Evolutionary conservation across 495 filamentous ascomycete species (phyloP), one percentile per base, ranked within the genome.

Genomic region (Daldinia concentrica): DNA sequence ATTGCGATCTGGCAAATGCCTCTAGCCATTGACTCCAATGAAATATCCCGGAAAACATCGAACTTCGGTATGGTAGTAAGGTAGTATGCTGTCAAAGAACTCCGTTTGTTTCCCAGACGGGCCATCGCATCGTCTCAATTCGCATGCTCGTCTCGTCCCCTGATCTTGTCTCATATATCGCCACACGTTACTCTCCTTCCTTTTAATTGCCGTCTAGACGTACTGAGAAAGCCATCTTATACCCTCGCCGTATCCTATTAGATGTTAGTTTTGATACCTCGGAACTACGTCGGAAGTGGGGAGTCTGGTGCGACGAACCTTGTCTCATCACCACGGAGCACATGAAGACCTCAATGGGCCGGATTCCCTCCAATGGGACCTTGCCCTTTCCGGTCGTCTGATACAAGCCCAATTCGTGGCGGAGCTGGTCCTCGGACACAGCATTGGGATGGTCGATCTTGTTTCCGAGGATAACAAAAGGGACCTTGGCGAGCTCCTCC

Each of bases 331-430:
- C 93, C 76, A 98, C 93, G 76, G 92, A 95, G 87, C 94, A 98
- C 95, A 98, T 97, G 83, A 98, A 98, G 57, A 98, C 91, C 87
- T 99, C 95, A 78, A 98, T 95, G 12, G 95, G 94, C 66, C 95
- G 86, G 81, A 97, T 96, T 27, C 92, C 92, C 84, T 99, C 95
- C 72, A 97, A 86, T 63, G 92, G 93, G 62, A 97, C 91, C 87
- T 95, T 98, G 81, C 94, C 95, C 88, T 99, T 98, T 72, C 96
- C 95, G 61, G 95, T 98, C 30, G 94, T 98, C 84, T 98, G 93
- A 82, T 93, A 97, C 76, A 98, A 81, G 62, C 95, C 95, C 57
- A 98, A 83, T 78, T 93, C 90, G 78, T 93, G 88, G 74, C 95
- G 87, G 72, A 98, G 87, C 81, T 98, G 93, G 72, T 98, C 95